Conservation (phyloP, 2,329 filamentous ascomycete genomes). For the Cryphonectria carpinicola region DNA sequence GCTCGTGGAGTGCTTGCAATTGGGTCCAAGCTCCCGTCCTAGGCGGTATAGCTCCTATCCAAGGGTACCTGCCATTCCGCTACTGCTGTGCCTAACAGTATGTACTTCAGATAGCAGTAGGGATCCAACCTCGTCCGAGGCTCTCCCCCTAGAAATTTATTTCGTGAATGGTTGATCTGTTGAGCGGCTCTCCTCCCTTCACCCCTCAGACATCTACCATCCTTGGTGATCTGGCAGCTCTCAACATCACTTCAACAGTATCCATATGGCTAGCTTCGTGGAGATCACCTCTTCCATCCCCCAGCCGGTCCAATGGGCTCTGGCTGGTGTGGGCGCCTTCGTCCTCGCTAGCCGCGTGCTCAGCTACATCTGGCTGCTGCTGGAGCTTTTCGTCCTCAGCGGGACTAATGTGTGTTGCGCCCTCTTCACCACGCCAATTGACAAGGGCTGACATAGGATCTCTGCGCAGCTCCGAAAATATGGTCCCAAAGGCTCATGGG, state of each 20-base stretch:
- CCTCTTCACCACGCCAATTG: background rate
- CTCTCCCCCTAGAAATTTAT: background rate
- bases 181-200: background rate
- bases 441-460: background rate
- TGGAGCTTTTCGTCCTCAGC: conserved; percentile 70
- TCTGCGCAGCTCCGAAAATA: conserved; percentile 78
- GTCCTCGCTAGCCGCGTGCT: conserved; percentile 60
- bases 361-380: conserved; percentile 63
- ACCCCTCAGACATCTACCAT: background rate
- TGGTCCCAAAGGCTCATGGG: conserved; percentile 91
- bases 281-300: conserved; percentile 47
- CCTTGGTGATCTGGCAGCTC: background rate
- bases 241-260: background rate
- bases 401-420: conserved; percentile 60
- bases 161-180: conserved; percentile 3
- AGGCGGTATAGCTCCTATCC: background rate
- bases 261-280: conserved; percentile 39
- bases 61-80: background rate
- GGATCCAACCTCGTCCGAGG: background rate
- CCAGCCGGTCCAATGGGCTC: conserved; percentile 48
- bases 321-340: conserved; percentile 62
- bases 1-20: background rate
- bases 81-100: background rate
- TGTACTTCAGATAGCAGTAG: conserved; percentile 1
- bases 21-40: background rate